These are phyloP conservation scores for Leucocoprinus birnbaumii DNA, from an alignment of 768 basidiomycete species.

Conservation along the genomic window DNA sequence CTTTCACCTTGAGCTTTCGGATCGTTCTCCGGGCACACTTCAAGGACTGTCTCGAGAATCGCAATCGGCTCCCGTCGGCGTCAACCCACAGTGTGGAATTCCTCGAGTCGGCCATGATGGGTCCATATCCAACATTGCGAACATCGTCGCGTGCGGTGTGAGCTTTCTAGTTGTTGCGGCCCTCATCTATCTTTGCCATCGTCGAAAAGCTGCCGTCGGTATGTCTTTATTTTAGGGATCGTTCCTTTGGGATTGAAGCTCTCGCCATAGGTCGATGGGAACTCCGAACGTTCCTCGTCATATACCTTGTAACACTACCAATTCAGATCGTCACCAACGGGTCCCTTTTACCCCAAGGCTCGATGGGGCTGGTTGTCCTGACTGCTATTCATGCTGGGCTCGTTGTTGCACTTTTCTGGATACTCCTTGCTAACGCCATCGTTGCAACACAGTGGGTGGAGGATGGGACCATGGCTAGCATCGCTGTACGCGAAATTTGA, in stretches of 20 bases:
- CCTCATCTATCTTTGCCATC: constrained; percentile 55
- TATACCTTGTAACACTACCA: constrained; percentile 71
- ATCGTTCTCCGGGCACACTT: constrained; percentile 24
- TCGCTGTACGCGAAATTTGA: constrained; percentile 49
- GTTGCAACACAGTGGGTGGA: constrained; percentile 91
- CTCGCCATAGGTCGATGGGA: constrained; percentile 56
- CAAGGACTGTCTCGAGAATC: constrained; percentile 41
- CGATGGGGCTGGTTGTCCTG: constrained; percentile 62
- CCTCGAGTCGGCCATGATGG: constrained; percentile 53
- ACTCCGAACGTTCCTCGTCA: constrained; percentile 57
- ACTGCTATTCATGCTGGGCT: constrained; percentile 78
- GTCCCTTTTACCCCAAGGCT: constrained; percentile 75
- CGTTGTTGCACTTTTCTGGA: constrained; percentile 79
- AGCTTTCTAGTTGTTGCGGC: constrained; percentile 57
- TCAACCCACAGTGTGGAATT: constrained; percentile 82
- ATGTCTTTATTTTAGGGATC: constrained; percentile 11
- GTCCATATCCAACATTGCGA: constrained; percentile 80
- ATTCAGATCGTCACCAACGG: constrained; percentile 83
- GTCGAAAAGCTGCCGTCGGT: constrained; percentile 86
- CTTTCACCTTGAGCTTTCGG: constrained; percentile 31
- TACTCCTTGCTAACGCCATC: constrained; percentile 70
- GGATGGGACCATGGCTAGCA: constrained; percentile 74
- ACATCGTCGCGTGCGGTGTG: constrained; percentile 78
- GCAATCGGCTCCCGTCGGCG: constrained; percentile 69
- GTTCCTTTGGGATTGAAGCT: background rate